Evolutionary conservation across 2,329 filamentous ascomycete genomes (phyloP).

Genomic region (Trichophyton equinum): DNA sequence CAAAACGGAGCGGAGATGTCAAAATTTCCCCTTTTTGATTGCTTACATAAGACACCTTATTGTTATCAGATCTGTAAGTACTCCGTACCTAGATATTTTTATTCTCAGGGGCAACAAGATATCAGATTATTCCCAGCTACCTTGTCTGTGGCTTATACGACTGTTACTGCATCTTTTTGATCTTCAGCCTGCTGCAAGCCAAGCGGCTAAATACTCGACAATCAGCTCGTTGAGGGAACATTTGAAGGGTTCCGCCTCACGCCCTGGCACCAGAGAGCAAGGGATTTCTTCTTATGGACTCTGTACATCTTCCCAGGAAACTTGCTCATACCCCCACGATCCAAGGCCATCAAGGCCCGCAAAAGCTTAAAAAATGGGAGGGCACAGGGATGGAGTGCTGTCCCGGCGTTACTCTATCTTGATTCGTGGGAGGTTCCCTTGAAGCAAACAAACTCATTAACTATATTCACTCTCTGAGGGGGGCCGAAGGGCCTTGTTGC

Average conservation of each 20-base stretch:
- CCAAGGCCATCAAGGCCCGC: not conserved
- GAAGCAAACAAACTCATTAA: not conserved
- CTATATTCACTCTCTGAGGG: not conserved
- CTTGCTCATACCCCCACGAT: no score
- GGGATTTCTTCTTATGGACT: no score
- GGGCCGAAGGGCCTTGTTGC: not conserved
- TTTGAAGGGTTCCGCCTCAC: no score
- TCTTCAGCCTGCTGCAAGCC: no score
- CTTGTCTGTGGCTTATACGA: no score
- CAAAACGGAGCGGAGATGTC: not conserved
- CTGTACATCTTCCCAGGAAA: no score
- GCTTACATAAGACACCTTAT: not conserved
- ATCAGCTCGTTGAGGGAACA: no score
- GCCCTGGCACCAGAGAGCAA: no score
- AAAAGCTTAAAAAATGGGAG: not conserved
- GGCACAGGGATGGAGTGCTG: not conserved
- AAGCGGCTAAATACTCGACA: no score
- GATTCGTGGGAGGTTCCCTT: no score
- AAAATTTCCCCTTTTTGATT: not conserved
- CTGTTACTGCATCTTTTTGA: no score
- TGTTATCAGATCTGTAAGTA: not conserved
- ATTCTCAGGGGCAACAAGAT: not conserved
- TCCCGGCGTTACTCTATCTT: not conserved
- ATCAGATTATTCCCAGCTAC: not conserved
- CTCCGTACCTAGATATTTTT: not conserved